Percentiles rank a stretch among this genome's conserved stretches.
Conservation (phyloP, 164 flowering plant genomes). For the Echeveria elegans region DNA sequence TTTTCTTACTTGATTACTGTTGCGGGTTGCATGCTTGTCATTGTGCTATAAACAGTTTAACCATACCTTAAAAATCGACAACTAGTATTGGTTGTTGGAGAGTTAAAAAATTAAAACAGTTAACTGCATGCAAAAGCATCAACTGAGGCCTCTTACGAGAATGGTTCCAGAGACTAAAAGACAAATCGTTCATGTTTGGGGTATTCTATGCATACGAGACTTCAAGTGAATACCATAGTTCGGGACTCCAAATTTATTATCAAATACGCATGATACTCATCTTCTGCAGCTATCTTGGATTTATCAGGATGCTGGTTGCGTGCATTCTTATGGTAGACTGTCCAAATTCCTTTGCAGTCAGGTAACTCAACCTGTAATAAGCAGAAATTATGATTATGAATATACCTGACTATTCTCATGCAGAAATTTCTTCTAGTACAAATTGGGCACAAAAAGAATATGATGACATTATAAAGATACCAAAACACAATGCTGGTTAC, state of each 20-base stretch:
- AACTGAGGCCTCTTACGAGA: background rate
- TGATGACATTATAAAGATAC: background rate
- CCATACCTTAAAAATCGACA: background rate
- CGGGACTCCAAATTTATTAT: slow-evolving; percentile 88
- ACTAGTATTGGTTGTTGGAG: background rate
- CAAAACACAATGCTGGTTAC: background rate
- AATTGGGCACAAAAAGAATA: background rate
- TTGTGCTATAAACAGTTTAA: no score
- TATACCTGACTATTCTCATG: background rate
- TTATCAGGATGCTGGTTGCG: slow-evolving; percentile 60
- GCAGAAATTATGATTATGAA: background rate
- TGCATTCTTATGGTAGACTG: slow-evolving; percentile 86
- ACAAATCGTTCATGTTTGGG: background rate
- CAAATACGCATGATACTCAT: slow-evolving; percentile 95
- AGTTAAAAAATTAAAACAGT: background rate
- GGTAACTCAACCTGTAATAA: slow-evolving; percentile 71
- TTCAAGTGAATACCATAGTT: slow-evolving; percentile 64
- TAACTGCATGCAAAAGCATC: background rate
- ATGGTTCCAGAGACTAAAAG: background rate
- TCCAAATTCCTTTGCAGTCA: slow-evolving; percentile 97
- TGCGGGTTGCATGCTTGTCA: no score
- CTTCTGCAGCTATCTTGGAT: slow-evolving; percentile 47
- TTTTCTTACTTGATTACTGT: no score
- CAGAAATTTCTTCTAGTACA: background rate
- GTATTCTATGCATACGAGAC: background rate